These are phyloP conservation scores for Botrytis hyacinthi DNA, from an alignment of 2,329 filamentous ascomycete genomes.

Conservation along the genomic window DNA sequence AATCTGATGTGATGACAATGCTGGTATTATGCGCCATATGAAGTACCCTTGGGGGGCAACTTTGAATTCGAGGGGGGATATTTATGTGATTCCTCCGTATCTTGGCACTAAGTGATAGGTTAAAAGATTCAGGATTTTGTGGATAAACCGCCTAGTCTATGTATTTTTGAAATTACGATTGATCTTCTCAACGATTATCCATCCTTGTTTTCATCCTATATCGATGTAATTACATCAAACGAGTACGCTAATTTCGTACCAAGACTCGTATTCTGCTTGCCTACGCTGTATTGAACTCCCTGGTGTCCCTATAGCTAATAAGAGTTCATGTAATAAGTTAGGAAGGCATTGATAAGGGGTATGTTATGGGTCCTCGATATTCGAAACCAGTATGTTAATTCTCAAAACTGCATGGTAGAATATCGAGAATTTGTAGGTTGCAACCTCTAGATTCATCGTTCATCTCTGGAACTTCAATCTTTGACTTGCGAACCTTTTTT, in stretches of 20 bases:
- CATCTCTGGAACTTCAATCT: background rate
- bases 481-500: background rate
- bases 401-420: background rate
- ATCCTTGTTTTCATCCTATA: background rate
- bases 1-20: background rate
- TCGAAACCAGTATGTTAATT: background rate
- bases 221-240: background rate
- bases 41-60: background rate
- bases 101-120: constrained; percentile 1
- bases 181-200: background rate
- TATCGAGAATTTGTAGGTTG: background rate
- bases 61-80: background rate
- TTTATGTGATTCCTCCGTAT: background rate
- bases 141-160: background rate
- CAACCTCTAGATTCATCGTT: background rate
- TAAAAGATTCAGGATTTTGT: background rate
- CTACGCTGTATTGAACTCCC: background rate
- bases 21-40: background rate
- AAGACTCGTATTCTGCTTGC: background rate
- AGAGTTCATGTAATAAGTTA: background rate
- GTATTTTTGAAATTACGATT: background rate
- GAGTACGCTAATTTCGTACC: background rate
- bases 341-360: background rate
- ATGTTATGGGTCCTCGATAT: background rate
- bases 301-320: too few relatives aligned